Evolutionary conservation across 768 basidiomycete genomes (phyloP).

Genomic region (Hygrocybe punicea): DNA sequence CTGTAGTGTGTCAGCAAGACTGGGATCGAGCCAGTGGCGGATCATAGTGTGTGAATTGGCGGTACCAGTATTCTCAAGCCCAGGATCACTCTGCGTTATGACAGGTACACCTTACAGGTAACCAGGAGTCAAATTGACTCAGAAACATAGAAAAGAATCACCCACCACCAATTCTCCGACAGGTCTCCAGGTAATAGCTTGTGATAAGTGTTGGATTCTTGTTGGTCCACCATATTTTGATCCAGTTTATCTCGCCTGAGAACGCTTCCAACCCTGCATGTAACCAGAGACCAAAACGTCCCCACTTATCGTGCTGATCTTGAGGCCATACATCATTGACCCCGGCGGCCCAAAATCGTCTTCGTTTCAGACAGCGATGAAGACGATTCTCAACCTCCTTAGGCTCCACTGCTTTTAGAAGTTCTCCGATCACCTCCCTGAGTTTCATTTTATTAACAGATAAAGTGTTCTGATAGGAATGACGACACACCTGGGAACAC

Average conservation of each 20-base stretch:
- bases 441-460: too few species aligned
- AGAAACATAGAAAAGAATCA: not conserved
- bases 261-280: slow-evolving; percentile 32
- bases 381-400: too few species aligned
- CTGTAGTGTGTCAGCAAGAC: slow-evolving; percentile 28
- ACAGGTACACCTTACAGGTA: slow-evolving; percentile 32
- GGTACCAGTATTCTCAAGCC: slow-evolving; percentile 41
- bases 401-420: slow-evolving; percentile 10
- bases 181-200: slow-evolving; percentile 10
- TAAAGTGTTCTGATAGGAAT: slow-evolving; percentile 12
- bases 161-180: slow-evolving; percentile 16
- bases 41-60: slow-evolving; percentile 43
- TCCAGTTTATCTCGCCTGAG: slow-evolving; percentile 26
- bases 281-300: slow-evolving; percentile 31
- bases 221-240: slow-evolving; percentile 34
- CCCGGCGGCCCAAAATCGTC: too few species aligned
- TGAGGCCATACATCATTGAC: too few species aligned
- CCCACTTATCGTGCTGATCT: slow-evolving; percentile 41
- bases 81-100: slow-evolving; percentile 43
- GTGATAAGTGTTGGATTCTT: slow-evolving; percentile 26
- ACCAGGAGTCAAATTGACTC: not conserved
- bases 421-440: slow-evolving; percentile 6
- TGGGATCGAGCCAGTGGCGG: slow-evolving; percentile 33
- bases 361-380: too few species aligned
- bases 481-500: not conserved